Base-by-base conservation (phyloP, 306 rosid species). In the Carpinus viminea region DNA sequence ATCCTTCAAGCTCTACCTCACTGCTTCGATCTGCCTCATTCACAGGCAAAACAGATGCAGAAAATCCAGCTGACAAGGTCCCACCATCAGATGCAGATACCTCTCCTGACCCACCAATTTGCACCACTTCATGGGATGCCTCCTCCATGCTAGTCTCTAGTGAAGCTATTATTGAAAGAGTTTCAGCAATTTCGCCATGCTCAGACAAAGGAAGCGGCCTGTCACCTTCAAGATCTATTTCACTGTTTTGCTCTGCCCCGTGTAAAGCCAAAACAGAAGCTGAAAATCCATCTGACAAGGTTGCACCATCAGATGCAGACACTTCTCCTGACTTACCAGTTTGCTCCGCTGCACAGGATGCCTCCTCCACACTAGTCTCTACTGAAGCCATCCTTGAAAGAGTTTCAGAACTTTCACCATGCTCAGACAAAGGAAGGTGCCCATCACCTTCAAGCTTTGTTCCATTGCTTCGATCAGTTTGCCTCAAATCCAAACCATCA, bases 401-500 rank as follows among this genome's bases (percentile, higher is more conserved):
- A 74, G 84, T 61, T 74, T 86, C 89, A 45, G 68, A 70, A 75
- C 55, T 66, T 80, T 79, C 85, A 69, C 77, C 82, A 78, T 52
- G 74, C 73, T 83, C 82, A 28, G 68, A 64, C 43, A 75, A 65
- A 59, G 75, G 68, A 87, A 76, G 74, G 74, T 78, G 86, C 84
- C 24, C 56, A 61, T 82, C 88, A 76, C 83, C 87, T 79, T 74
- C 86, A 68, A 76, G 76, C 76, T 81, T 76, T 78, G 83, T 70
- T 86, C 70, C 90, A 70, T 73, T 26, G 80, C 61, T 76, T 74
- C 64, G 82, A 85, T 59, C 46, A 75, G 83, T 83, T 73, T 87
- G 83, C 75, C 43, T 80, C 77, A 66, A 60, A 73, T 76, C 93
- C 85, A 81, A 81, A 86, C 89, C 88, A 74, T 84, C 87, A 86